phyloP scores from a whole-genome alignment of 2,329 filamentous ascomycete genomes.

The Ploettnerulaceae sp. region DNA sequence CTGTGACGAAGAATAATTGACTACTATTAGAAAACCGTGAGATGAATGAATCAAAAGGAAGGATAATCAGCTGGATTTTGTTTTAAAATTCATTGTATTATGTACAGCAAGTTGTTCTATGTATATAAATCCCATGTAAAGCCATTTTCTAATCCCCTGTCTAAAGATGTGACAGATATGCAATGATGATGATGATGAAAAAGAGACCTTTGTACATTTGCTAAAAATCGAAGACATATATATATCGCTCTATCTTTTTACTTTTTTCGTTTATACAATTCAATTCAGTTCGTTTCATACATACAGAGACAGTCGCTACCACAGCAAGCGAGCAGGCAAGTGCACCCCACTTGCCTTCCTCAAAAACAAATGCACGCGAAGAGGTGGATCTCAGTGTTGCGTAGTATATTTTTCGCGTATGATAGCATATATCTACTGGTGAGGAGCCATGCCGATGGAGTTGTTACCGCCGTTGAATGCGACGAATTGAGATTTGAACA shows the following conservation, averaged over 20 bases:
- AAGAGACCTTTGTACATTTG: conserved; percentile 1
- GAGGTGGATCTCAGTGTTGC: too few relatives aligned
- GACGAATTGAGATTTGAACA: conserved; percentile 58
- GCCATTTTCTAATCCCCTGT: not conserved
- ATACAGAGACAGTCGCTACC: too few relatives aligned
- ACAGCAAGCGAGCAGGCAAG: too few relatives aligned
- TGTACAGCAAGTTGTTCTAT: conserved; percentile 2
- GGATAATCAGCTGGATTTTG: too few relatives aligned
- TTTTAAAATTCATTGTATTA: conserved; percentile 2
- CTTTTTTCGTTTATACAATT: not conserved
- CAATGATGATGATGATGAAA: not conserved
- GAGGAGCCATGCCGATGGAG: conserved; percentile 46
- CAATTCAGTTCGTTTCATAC: too few relatives aligned
- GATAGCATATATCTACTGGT: conserved; percentile 22
- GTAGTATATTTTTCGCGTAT: not conserved
- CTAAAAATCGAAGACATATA: not conserved
- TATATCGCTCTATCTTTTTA: not conserved
- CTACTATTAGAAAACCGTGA: not conserved
- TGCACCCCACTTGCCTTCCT: too few relatives aligned
- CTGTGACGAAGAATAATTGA: too few relatives aligned
- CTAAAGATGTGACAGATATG: not conserved
- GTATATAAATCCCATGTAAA: not conserved
- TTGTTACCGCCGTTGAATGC: conserved; percentile 53
- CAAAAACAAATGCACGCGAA: too few relatives aligned
- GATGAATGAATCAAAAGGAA: not conserved